A percentile compares a stretch with the other conserved stretches of the same genome.
Conservation (phyloP, 768 basidiomycete species). For the Rhodosporidiobolus odoratus region DNA sequence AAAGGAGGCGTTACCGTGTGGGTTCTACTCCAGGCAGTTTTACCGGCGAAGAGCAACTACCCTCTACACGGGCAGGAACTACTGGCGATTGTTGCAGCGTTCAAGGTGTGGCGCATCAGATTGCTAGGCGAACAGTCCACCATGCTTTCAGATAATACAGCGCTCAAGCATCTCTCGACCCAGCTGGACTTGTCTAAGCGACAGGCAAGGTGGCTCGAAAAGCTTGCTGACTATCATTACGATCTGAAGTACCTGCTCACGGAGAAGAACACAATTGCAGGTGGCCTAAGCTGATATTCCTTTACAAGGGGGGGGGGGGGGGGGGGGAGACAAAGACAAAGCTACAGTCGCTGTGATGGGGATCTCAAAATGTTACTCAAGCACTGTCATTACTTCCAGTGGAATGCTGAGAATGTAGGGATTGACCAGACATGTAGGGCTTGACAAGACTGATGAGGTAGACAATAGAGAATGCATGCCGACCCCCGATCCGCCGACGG, state of each 20-base stretch:
- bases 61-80: slow-evolving; percentile 25
- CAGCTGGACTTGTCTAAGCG: slow-evolving; percentile 11
- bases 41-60: slow-evolving; percentile 12
- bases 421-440: no score
- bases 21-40: slow-evolving; percentile 8
- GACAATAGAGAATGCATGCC: no score
- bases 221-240: slow-evolving; percentile 14
- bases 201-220: slow-evolving; percentile 23
- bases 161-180: slow-evolving; percentile 9
- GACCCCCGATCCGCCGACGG: no score
- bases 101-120: slow-evolving; percentile 1
- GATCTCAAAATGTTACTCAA: no score
- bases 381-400: no score
- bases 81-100: slow-evolving; percentile 7
- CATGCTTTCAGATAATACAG: slow-evolving; percentile 14
- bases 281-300: background rate
- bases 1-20: slow-evolving; percentile 6
- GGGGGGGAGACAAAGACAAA: no score
- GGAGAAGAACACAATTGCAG: slow-evolving; percentile 2
- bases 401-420: no score
- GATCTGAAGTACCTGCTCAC: background rate
- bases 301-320: background rate
- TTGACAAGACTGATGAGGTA: no score
- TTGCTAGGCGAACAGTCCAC: background rate
- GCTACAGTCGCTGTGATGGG: no score